Conservation (phyloP, 768 basidiomycete genomes). For the Cystoderma amianthinum region DNA sequence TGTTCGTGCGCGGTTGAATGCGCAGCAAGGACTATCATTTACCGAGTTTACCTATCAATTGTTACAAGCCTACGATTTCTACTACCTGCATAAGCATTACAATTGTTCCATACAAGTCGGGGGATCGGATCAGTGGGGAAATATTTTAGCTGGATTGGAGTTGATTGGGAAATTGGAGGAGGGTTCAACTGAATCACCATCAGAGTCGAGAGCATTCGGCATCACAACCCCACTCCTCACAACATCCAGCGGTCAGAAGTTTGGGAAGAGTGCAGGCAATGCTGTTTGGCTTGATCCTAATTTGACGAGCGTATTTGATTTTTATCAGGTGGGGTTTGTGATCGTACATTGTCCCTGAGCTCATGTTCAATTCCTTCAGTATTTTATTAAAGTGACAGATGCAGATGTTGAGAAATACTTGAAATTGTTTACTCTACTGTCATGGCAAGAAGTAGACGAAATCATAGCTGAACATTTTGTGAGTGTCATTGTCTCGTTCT, state of each 20-base stretch:
- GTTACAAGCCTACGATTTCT: conserved; percentile 94
- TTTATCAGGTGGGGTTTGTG: conserved; percentile 74
- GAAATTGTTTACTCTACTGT: conserved; percentile 75
- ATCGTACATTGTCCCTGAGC: background rate
- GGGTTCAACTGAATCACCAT: conserved; percentile 12
- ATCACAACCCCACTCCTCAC: conserved; percentile 93
- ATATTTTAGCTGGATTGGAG: conserved; percentile 90
- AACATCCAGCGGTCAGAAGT: conserved; percentile 86
- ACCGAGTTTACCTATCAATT: conserved; percentile 98
- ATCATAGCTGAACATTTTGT: conserved; percentile 58
- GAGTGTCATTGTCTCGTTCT: conserved; percentile 3
- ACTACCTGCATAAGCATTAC: conserved; percentile 56
- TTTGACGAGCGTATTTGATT: conserved; percentile 83
- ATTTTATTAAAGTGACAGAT: conserved; percentile 81
- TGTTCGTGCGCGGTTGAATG: conserved; percentile 72
- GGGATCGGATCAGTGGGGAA: conserved; percentile 98
- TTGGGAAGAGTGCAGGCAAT: conserved; percentile 96
- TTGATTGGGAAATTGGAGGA: conserved; percentile 52
- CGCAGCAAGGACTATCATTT: conserved; percentile 90
- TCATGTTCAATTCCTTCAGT: conserved; percentile 38
- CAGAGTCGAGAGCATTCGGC: conserved; percentile 49
- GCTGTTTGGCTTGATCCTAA: conserved; percentile 83
- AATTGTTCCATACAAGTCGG: conserved; percentile 86
- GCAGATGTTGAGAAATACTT: conserved; percentile 76
- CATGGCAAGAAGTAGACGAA: conserved; percentile 46